Conservation (phyloP, 1,284 basidiomycete species). For the Rhodofomes roseus region DNA sequence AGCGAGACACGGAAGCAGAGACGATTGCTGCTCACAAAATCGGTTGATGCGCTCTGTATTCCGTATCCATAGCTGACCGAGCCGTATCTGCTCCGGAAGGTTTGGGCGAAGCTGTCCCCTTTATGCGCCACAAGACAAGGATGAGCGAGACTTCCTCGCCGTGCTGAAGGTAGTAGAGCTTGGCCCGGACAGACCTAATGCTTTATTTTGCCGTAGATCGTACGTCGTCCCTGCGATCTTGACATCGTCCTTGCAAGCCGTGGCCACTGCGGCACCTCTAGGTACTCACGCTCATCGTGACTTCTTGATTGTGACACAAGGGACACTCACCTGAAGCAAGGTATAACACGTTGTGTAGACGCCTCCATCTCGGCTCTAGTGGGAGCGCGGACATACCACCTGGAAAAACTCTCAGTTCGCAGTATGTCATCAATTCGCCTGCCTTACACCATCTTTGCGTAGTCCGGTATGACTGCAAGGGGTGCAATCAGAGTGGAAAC, state of each 20-base stretch:
- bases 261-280: conserved; percentile 68
- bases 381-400: conserved; percentile 70
- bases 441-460: conserved; percentile 52
- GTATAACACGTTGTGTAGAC: conserved; percentile 54
- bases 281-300: background rate
- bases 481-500: background rate
- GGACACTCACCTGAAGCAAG: conserved; percentile 65
- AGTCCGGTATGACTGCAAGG: conserved; percentile 71
- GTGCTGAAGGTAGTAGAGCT: conserved; percentile 1
- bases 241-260: conserved; percentile 62
- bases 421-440: background rate
- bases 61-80: conserved; percentile 41
- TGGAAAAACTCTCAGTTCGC: background rate
- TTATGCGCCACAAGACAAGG: background rate
- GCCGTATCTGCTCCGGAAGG: conserved; percentile 2
- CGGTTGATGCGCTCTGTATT: conserved; percentile 56
- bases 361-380: conserved; percentile 53
- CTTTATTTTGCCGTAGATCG: conserved; percentile 65
- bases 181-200: conserved; percentile 55
- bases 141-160: background rate
- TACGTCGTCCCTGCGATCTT: conserved; percentile 35
- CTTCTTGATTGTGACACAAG: background rate
- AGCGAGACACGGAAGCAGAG: background rate
- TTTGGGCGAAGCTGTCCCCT: conserved; percentile 48
- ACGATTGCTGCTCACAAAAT: conserved; percentile 50